These are phyloP conservation scores for Aureobasidium lini DNA, from an alignment of 2,329 filamentous ascomycete genomes.

Conservation along the genomic window DNA sequence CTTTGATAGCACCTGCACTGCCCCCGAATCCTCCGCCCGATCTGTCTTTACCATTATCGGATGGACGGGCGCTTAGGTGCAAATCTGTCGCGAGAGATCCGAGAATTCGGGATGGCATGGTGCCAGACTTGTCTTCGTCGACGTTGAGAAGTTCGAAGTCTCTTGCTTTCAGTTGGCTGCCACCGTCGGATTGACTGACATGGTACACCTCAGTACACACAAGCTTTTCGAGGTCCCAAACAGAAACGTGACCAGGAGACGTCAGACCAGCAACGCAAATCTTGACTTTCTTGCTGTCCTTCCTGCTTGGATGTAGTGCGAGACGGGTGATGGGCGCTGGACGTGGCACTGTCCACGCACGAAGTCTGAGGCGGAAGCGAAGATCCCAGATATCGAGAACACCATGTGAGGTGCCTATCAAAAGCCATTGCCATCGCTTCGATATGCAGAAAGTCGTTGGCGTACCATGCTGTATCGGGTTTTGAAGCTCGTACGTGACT, in stretches of 20 bases:
- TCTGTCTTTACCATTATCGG: constrained; percentile 10
- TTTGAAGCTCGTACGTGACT: constrained; percentile 70
- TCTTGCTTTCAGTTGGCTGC: constrained; percentile 37
- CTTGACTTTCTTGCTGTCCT: constrained; percentile 61
- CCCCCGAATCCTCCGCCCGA: constrained; percentile 40
- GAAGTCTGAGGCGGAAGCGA: constrained; percentile 82
- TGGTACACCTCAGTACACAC: constrained; percentile 85
- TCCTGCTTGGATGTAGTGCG: constrained; percentile 58
- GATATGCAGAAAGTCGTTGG: constrained; percentile 90
- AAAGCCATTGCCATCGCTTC: constrained; percentile 77
- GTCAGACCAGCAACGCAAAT: constrained; percentile 86
- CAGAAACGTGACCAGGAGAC: constrained; percentile 78
- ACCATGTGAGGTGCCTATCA: constrained; percentile 86
- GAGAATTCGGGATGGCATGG: constrained; percentile 79
- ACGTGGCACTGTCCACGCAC: constrained; percentile 79
- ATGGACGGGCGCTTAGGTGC: neutral
- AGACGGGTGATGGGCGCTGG: constrained; percentile 74
- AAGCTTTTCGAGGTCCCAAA: constrained; percentile 91
- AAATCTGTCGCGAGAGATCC: constrained; percentile 46
- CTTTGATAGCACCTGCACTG: constrained; percentile 55
- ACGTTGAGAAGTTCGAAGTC: constrained; percentile 80
- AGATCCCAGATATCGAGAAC: constrained; percentile 93
- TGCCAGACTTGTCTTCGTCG: constrained; percentile 80
- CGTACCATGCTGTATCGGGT: constrained; percentile 84
- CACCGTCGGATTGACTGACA: constrained; percentile 43